Percentiles rank a stretch among this genome's conserved stretches.
phyloP scores from a whole-genome alignment of 2,329 filamentous ascomycete species.

The Fusarium sp. region DNA sequence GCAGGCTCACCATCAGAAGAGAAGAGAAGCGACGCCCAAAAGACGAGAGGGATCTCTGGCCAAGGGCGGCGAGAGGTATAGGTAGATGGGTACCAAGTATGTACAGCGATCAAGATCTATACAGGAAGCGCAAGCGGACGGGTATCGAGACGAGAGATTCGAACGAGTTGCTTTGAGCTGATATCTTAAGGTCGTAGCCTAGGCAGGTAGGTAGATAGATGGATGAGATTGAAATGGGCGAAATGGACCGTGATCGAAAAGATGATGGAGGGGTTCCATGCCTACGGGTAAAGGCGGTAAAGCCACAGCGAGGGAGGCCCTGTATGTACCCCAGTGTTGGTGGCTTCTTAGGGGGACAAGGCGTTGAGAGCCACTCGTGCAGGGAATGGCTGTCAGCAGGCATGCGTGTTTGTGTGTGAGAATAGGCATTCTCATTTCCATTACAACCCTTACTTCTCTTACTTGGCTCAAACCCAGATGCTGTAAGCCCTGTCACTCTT shows the following conservation, averaged over 20 bases:
- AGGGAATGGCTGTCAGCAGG: background rate
- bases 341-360: background rate
- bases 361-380: background rate
- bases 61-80: background rate
- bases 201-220: background rate
- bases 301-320: slow-evolving; percentile 3
- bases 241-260: background rate
- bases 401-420: background rate
- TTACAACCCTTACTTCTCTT: background rate
- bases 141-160: background rate
- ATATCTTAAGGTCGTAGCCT: background rate
- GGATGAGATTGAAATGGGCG: background rate
- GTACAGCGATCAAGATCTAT: slow-evolving; percentile 14
- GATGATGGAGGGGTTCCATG: background rate
- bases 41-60: slow-evolving; percentile 12
- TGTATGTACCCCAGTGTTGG: background rate
- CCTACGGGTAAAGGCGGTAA: background rate
- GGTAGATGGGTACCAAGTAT: background rate
- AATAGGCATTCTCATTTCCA: background rate
- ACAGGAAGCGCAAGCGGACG: background rate
- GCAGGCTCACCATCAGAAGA: slow-evolving; percentile 38
- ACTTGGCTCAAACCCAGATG: background rate
- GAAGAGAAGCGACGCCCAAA: slow-evolving; percentile 16
- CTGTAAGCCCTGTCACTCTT: background rate
- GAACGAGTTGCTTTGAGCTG: background rate